Conservation (phyloP, 768 basidiomycete genomes). For the Trametes cubensis region DNA sequence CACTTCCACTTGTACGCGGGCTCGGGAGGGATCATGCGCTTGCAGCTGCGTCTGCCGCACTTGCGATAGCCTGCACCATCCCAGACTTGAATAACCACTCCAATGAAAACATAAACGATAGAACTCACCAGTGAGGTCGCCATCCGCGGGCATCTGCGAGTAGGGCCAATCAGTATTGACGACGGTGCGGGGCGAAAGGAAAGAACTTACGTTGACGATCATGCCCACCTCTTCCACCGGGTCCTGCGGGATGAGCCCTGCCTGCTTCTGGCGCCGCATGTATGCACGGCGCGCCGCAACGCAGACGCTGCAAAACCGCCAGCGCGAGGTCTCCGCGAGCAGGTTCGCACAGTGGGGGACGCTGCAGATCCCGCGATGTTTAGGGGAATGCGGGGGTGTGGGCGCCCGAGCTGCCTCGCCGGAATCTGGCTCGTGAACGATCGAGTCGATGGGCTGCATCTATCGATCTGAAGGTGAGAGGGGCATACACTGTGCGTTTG, state of each 20-base stretch:
- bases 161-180: neutral
- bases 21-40: slow-evolving; percentile 23
- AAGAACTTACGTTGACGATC: slow-evolving; percentile 2
- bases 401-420: neutral
- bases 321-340: slow-evolving; percentile 16
- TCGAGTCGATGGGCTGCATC: too few relatives aligned
- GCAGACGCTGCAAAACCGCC: slow-evolving; percentile 27
- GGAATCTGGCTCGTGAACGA: too few relatives aligned
- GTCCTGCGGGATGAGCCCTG: neutral
- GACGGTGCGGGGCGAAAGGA: neutral
- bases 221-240: slow-evolving; percentile 1
- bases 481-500: neutral
- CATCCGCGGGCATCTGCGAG: slow-evolving; percentile 1
- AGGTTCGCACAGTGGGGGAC: slow-evolving; percentile 28
- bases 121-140: slow-evolving; percentile 6
- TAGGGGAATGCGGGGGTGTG: neutral
- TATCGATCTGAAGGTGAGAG: too few relatives aligned
- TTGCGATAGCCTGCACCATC: slow-evolving; percentile 14
- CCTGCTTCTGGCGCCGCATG: slow-evolving; percentile 4
- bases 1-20: slow-evolving; percentile 24
- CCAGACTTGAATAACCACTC: neutral
- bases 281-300: slow-evolving; percentile 9
- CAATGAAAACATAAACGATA: neutral
- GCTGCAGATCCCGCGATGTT: slow-evolving; percentile 21
- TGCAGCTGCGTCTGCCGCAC: slow-evolving; percentile 25